Evolutionary conservation across 2,329 filamentous ascomycete genomes (phyloP), one percentile per base, ranked within the genome.

Genomic region (Trichoderma oligosporum): DNA sequence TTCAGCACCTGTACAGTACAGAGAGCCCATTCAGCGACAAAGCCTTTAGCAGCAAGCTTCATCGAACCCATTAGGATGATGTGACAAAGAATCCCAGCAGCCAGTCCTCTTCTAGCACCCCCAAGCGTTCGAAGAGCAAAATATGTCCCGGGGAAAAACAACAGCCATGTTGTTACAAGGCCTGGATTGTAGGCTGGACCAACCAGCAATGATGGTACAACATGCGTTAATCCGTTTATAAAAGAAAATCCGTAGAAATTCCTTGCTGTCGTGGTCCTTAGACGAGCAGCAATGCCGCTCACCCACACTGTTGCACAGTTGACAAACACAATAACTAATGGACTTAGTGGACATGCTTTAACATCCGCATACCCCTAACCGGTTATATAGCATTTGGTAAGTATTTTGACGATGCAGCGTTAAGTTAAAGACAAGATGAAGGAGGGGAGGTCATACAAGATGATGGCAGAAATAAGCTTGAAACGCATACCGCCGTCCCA

Each of bases 41-140:
- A 27, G 4, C 51, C 51, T 36, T 54, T 45, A 2, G 51, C 51
- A 16, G 51, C 51, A n/a, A 54, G 51, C 16, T 54, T 45, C 51
- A 54, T 54, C 16, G 51, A 54, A 5, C 51, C 51, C 51, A 54
- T 54, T 29, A 54, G 45, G 11, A 54, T n/a, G 8, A 54, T 12
- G 20, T 54, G 51, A 9, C 39, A 45, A 20, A 45, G 3, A 4
- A 54, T 20, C 3, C 51, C 51, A 36, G 39, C 29, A 27, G 51
- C 51, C 18, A 54, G 44, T 14, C 27, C 51, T 36, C 39, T 54
- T 25, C 24, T 44, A 11, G 29, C 51, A 36, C 51, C 11, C 4
- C 51, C 51, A 18, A 54, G 51, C 7, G 31, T 14, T 12, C 29
- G 29, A 3, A 54, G 39, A 7, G 51, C 51, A 7, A 54, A 27